Percentiles rank a stretch among this genome's conserved stretches.
phyloP scores from a whole-genome alignment of 2,329 filamentous ascomycete species.

The Hansfordia pulvinata region DNA sequence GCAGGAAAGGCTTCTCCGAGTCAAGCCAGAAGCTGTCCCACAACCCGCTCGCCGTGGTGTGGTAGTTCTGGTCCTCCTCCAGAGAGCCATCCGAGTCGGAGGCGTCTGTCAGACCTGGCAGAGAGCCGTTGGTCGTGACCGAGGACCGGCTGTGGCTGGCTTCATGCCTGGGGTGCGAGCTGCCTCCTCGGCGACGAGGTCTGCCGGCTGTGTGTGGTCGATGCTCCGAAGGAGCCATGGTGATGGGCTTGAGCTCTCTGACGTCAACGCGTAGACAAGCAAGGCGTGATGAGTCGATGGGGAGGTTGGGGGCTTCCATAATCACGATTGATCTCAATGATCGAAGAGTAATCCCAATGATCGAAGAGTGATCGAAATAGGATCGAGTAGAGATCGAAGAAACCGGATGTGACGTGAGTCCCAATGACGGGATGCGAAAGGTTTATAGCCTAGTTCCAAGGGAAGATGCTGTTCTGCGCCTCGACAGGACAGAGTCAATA shows the following conservation, averaged over 20 bases:
- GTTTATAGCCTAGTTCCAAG: constrained; percentile 3
- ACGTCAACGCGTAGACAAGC: no score
- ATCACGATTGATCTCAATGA: constrained; percentile 1
- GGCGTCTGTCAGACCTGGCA: constrained; percentile 36
- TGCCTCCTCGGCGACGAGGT: constrained; percentile 12
- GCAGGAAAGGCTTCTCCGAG: constrained; percentile 2
- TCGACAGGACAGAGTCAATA: no score
- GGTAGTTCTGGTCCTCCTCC: constrained; percentile 37
- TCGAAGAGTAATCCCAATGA: no score
- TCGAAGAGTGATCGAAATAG: constrained; percentile 1
- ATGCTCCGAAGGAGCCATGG: no score
- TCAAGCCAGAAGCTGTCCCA: constrained; percentile 38
- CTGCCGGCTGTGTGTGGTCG: no score
- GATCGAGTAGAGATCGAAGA: constrained; percentile 1
- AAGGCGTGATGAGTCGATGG: constrained; percentile 21
- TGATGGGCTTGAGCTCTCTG: no score
- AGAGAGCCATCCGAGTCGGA: constrained; percentile 35
- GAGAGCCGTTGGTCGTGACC: constrained; percentile 28
- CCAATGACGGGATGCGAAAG: constrained; percentile 1
- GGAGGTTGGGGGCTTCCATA: constrained; percentile 1
- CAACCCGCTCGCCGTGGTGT: constrained; percentile 26
- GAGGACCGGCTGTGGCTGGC: constrained; percentile 23
- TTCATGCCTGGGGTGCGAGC: constrained; percentile 12
- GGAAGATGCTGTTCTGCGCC: neutral
- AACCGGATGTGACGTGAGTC: constrained; percentile 1